Conservation (phyloP, 176 grass and related monocot genomes). For the Olyra latifolia region DNA sequence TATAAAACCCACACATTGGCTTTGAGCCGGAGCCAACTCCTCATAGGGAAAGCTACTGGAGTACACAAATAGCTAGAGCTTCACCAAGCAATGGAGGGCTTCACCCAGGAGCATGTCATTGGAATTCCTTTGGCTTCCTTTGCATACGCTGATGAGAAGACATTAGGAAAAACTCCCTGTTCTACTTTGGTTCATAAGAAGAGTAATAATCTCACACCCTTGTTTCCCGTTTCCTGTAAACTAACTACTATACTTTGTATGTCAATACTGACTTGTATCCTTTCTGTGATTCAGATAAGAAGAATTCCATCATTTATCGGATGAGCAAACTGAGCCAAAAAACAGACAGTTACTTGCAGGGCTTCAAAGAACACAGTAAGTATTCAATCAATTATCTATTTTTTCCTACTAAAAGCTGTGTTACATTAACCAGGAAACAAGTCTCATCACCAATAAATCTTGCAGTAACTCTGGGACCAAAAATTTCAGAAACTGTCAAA, state of each 20-base stretch:
- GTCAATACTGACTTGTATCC: conserved; percentile 26
- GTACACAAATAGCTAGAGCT: conserved; percentile 10
- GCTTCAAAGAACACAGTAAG: conserved; percentile 62
- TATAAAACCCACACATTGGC: conserved; percentile 45
- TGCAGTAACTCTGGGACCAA: conserved; percentile 66
- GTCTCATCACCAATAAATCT: conserved; percentile 5
- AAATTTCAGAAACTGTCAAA: conserved; percentile 67
- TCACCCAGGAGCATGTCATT: conserved; percentile 47
- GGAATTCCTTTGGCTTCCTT: conserved; percentile 56
- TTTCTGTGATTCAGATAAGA: conserved; percentile 34
- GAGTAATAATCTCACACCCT: conserved; percentile 38
- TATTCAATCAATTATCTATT: not conserved
- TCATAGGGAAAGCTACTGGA: conserved; percentile 31
- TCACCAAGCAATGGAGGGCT: conserved; percentile 38
- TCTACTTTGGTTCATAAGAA: conserved; percentile 41
- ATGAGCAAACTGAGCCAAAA: conserved; percentile 48
- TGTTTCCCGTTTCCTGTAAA: not conserved
- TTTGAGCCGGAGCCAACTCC: conserved; percentile 34
- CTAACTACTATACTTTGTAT: conserved; percentile 3
- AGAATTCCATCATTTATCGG: conserved; percentile 41
- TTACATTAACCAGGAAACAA: not conserved
- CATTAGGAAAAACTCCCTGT: conserved; percentile 17
- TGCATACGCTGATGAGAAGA: conserved; percentile 40
- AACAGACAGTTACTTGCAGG: conserved; percentile 53
- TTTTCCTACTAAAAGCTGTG: conserved; percentile 5